These are phyloP conservation scores for Coriaria nepalensis DNA, from an alignment of 306 rosid species.

Conservation along the genomic window DNA sequence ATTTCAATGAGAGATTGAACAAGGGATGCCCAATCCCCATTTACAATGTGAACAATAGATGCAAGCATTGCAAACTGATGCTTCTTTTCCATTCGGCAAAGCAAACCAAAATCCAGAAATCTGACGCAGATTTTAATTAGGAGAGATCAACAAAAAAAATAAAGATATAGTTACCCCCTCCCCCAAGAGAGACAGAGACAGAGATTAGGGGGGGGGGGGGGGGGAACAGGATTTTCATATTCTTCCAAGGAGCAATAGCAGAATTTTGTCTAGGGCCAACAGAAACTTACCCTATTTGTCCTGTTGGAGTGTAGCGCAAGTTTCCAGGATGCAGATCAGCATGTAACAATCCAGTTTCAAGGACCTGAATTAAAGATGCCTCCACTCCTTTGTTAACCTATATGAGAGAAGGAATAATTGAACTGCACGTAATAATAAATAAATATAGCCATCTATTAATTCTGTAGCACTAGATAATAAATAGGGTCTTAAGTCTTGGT, in stretches of 20 bases:
- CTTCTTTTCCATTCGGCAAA: constrained; percentile 89
- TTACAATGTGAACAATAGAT: constrained; percentile 87
- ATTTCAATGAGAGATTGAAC: constrained; percentile 58
- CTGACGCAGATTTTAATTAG: constrained; percentile 31
- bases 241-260: no score
- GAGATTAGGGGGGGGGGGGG: not conserved
- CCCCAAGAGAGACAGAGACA: constrained; percentile 9
- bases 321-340: constrained; percentile 99
- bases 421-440: no score
- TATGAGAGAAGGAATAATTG: constrained; percentile 19
- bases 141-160: no score
- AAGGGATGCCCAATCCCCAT: constrained; percentile 94
- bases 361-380: constrained; percentile 80
- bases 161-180: no score
- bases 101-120: constrained; percentile 94
- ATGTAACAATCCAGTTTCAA: constrained; percentile 90
- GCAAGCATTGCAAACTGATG: constrained; percentile 96
- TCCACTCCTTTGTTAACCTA: constrained; percentile 93
- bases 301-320: constrained; percentile 76
- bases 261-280: no score
- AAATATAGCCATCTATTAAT: constrained; percentile 17
- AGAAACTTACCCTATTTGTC: constrained; percentile 62
- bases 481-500: no score
- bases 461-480: no score
- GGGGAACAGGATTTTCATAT: not conserved